Percentiles rank a stretch among this genome's conserved stretches.
phyloP scores from a whole-genome alignment of 2,329 filamentous ascomycete genomes.

The Alternaria sp. region DNA sequence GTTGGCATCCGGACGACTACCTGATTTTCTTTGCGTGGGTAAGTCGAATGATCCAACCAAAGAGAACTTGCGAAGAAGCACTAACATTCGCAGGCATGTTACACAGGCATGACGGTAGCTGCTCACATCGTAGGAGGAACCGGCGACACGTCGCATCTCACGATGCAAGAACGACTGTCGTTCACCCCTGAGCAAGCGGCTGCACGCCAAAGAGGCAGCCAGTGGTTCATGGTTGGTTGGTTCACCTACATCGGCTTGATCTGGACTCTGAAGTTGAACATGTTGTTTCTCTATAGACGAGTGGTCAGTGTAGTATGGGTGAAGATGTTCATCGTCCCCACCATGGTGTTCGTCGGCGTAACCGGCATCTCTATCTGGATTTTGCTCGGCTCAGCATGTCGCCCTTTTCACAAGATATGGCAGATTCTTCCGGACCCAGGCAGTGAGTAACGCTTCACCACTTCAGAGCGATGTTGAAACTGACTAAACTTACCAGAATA shows the following conservation, averaged over 20 bases:
- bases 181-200: constrained; percentile 40
- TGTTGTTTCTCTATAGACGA: constrained; percentile 54
- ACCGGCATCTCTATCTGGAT: constrained; percentile 38
- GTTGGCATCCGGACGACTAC: constrained; percentile 50
- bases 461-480: background rate
- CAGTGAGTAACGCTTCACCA: constrained; percentile 31
- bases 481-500: constrained; percentile 11
- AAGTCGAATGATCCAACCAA: constrained; percentile 1
- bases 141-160: constrained; percentile 44
- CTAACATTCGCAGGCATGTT: constrained; percentile 18
- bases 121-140: constrained; percentile 40
- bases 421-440: constrained; percentile 52
- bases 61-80: background rate
- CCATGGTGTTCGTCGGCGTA: constrained; percentile 42
- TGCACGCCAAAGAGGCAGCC: constrained; percentile 45
- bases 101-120: constrained; percentile 30
- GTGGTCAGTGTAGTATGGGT: constrained; percentile 50
- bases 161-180: constrained; percentile 40
- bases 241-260: constrained; percentile 49
- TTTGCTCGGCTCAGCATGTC: constrained; percentile 37
- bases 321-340: constrained; percentile 49
- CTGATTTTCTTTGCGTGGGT: constrained; percentile 45
- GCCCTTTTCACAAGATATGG: constrained; percentile 49
- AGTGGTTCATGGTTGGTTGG: constrained; percentile 37
- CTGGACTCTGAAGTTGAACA: constrained; percentile 55